Evolutionary conservation across 2,329 filamentous ascomycete species (phyloP), one percentile per base, ranked within the genome.

Genomic region (Sporothrix dimorphospora): DNA sequence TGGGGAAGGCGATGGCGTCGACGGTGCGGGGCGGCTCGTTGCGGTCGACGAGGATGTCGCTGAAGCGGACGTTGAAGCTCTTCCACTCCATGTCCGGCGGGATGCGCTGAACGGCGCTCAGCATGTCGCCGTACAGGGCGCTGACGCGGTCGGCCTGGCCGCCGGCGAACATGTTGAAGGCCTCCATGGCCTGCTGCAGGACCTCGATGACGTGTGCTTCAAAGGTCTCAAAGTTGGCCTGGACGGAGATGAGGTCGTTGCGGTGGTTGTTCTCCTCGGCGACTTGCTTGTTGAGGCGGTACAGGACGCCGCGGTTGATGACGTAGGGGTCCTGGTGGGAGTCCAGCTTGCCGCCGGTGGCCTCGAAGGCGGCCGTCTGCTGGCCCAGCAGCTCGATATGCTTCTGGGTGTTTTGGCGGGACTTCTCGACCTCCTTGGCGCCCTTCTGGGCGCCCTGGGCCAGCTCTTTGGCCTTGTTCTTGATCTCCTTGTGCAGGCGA

Each of bases 241-340:
- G 96, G n/a, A 98, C 92, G 11, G 91, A 88, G 74, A 99, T 87
- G 72, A 98, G 87, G 79, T 99, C 96, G 79, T 97, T 93, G 75
- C 91, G 90, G 83, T 97, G 95, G 85, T 94, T 97, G 86, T 99
- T 99, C 85, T 99, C 96, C 79, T 97, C 94, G 63, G 93, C 85
- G 47, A 98, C 89, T 84, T 99, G 96, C 84, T 92, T 95, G 86
- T 93, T 91, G 71, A 99, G 85, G 57, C 94, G 90, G 83, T 98
- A 88, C 75, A 93, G 83, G 72, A 98, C 90, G 73, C 93, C 92
- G 42, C 95, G 90, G 77, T 91, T 89, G 61, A 98, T 81, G 72
- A 98, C 87, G 79, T 98, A 99, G 4, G 96, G 96, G 80, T 99
- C 96, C 45, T 97, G 90, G 14, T 83, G 79, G 1, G 93, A 88